Percentiles rank a stretch among this genome's conserved stretches.
These are phyloP conservation scores for Pulveroboletus ridleyi DNA, from an alignment of 1,284 basidiomycete genomes.

Conservation along the genomic window DNA sequence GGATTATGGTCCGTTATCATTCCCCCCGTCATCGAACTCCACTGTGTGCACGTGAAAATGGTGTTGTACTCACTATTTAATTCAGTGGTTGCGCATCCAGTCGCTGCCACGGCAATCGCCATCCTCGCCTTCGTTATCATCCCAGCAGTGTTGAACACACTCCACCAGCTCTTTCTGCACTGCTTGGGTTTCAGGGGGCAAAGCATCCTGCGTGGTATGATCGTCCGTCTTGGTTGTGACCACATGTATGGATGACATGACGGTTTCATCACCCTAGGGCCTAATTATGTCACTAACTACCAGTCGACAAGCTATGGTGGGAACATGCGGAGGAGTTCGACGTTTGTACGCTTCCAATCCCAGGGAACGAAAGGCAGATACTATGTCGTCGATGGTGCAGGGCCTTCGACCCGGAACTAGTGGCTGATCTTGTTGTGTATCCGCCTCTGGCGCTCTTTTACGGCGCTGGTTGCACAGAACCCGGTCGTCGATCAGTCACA, in stretches of 20 bases:
- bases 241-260: background rate
- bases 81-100: slow-evolving; percentile 24
- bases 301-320: slow-evolving; percentile 32
- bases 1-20: slow-evolving; percentile 26
- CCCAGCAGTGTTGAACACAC: background rate
- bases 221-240: background rate
- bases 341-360: slow-evolving; percentile 21
- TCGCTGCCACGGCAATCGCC: slow-evolving; percentile 17
- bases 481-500: background rate
- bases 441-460: background rate
- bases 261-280: slow-evolving; percentile 10
- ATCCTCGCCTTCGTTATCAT: slow-evolving; percentile 25
- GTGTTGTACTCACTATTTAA: background rate
- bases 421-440: background rate
- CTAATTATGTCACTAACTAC: slow-evolving; percentile 21
- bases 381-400: background rate
- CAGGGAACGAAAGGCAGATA: slow-evolving; percentile 17
- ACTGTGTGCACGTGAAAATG: background rate
- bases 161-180: slow-evolving; percentile 6
- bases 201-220: slow-evolving; percentile 22
- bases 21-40: background rate
- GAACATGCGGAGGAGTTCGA: slow-evolving; percentile 21
- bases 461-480: background rate
- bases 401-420: slow-evolving; percentile 4
- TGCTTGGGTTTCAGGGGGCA: slow-evolving; percentile 6